Base-by-base conservation (phyloP, 129 eudicot genomes). In the Escallonia herrerae region DNA sequence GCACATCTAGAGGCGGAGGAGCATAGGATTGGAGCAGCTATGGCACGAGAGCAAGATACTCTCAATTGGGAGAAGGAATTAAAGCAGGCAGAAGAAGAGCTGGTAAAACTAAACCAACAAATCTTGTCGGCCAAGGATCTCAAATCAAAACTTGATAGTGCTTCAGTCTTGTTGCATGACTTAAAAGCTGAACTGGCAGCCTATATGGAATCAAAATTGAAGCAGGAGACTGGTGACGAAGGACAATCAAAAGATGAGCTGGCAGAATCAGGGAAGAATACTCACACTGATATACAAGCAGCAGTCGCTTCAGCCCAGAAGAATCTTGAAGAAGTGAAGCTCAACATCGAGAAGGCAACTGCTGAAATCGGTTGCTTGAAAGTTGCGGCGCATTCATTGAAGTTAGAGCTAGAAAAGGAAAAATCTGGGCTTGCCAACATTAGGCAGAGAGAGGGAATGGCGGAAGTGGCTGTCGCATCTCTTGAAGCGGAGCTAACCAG, bases 1-100 rank as follows among this genome's bases (percentile, higher is more conserved):
- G 84, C 95, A 40, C 98, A 93, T 77, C 38, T 93, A 59, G 98
- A 93, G 72, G 96, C 95, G 3, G 98, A 93, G 85, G 98, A 93
- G 41, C 96, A 89, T 40, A 63, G 96, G 58, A 80, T 89, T 45
- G 96, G 91, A 62, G 95, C 87, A 2, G 83, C 76, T 12, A 79
- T 88, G 89, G 95, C 89, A 2, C 80, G 72, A 64, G 97, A 87
- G 11, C 89, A 93, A 78, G 96, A 93, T 50, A 63, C 52, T 52
- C 77, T 88, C 11, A 73, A 70, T 58, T 89, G 95, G 95, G 96
- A 86, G 64, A 81, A 76, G 70, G 96, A 93, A 58, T 51, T 93
- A 69, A 88, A 82, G 74, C 79, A 77, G 38, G 95, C 91, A 0
- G 89, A 89, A 52, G 91, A 79, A 55, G 98, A 93, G 67, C 62